Base-by-base conservation (phyloP, 805 yeast species). In the Ogataea haglerorum region DNA sequence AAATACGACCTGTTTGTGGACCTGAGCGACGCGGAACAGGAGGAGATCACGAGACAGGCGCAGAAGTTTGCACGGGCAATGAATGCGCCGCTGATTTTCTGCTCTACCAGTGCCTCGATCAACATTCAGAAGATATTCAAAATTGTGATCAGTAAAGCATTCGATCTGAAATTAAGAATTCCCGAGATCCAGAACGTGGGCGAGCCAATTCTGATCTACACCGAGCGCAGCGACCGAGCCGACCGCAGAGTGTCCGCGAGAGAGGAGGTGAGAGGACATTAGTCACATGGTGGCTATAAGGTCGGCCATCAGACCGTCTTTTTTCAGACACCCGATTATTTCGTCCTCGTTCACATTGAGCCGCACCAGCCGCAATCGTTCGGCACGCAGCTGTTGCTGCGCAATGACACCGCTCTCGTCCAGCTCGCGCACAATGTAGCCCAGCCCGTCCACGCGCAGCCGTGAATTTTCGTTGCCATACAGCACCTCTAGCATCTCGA, bases 121-220 rank as follows among this genome's bases (percentile, higher is more conserved):
- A 93, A 91, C 52, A 85, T 91, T 16, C 96, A 90, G 58, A 90
- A 90, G 65, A 88, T 91, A 19, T 91, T 91, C 70, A 93, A 93
- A 63, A 79, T 91, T 29, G 82, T 91, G 19, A 75, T 91, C 31
- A 83, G 95, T 18, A 90, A 89, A 60, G 93, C 95, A 4, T 91
- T 91, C 61, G 96, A 89, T 59, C 68, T 91, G 53, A 80, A 80
- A 49, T 68, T 91, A 52, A 84, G 83, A 36, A 72, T 91, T 14
- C 95, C 93, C 2, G 97, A 91, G 62, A 82, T 89, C 30, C 74
- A 73, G 32, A 81, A 82, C 46, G 74, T 80, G 17, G 99, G 98
- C n/a, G 97, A 91, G 60, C 99, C 99, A 4, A 70, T 91, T 19
- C 70, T 91, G 37, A 72, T 90, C 9, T 90, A 86, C 59, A 66